A percentile compares a stretch with the other conserved stretches of the same genome.
These are phyloP conservation scores for Nidula microcarpa DNA, from an alignment of 768 basidiomycete species.

Conservation along the genomic window DNA sequence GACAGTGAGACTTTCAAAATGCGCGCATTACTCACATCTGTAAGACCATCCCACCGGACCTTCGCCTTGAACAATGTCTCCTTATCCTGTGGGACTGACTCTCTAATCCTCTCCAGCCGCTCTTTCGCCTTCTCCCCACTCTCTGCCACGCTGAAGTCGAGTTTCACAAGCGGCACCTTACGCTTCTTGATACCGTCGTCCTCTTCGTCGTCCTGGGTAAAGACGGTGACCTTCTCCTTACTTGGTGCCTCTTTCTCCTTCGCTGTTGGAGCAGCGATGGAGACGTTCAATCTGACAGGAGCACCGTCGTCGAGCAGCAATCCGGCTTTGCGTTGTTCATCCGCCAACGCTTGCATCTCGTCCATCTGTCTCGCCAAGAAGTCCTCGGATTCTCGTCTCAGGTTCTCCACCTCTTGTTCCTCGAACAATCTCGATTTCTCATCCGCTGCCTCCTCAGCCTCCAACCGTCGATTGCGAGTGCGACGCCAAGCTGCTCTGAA, in stretches of 20 bases:
- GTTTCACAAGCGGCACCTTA: conserved; percentile 82
- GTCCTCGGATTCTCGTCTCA: conserved; percentile 87
- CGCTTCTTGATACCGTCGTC: conserved; percentile 82
- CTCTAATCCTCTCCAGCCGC: conserved; percentile 72
- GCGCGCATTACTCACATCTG: conserved; percentile 61
- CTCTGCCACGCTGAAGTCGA: conserved; percentile 86
- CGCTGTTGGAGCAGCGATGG: conserved; percentile 47
- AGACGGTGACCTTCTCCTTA: conserved; percentile 60
- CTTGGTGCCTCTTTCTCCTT: conserved; percentile 39
- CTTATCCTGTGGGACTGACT: conserved; percentile 72
- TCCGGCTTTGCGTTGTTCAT: conserved; percentile 88
- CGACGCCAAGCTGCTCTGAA: conserved; percentile 82
- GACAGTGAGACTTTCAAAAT: conserved; percentile 9
- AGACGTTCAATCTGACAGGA: conserved; percentile 83
- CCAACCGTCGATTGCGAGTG: conserved; percentile 63
- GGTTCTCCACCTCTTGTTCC: conserved; percentile 81
- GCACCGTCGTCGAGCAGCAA: conserved; percentile 89
- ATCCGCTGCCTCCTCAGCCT: conserved; percentile 81
- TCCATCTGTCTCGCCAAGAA: conserved; percentile 95
- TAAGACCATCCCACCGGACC: conserved; percentile 89
- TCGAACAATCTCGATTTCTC: conserved; percentile 79
- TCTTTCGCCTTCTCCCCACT: conserved; percentile 76
- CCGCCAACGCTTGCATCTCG: conserved; percentile 89
- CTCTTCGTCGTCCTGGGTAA: conserved; percentile 82
- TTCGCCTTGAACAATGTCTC: conserved; percentile 79